phyloP scores from a whole-genome alignment of 2,329 filamentous ascomycete species.

The Rutstroemia sp. region DNA sequence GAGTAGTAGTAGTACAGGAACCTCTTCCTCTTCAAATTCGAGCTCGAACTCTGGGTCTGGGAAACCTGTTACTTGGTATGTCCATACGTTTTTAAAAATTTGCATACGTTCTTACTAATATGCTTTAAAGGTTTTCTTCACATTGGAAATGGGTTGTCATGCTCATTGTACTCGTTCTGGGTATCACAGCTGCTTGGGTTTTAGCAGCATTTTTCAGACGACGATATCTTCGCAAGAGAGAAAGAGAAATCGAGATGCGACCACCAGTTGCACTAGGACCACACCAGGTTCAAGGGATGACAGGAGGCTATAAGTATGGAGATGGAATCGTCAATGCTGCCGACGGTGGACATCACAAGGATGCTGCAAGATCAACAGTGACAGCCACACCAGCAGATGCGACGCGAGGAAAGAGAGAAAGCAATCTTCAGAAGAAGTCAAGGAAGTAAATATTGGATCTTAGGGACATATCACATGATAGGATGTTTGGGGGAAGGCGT shows the following conservation, averaged over 20 bases:
- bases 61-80: slow-evolving; percentile 12
- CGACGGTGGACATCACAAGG: slow-evolving; percentile 14
- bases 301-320: slow-evolving; percentile 20
- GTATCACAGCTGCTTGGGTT: slow-evolving; percentile 59
- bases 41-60: slow-evolving; percentile 11
- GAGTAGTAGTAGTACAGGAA: slow-evolving; percentile 12
- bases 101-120: background rate
- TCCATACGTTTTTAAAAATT: background rate
- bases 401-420: slow-evolving; percentile 13
- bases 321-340: slow-evolving; percentile 12
- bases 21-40: slow-evolving; percentile 7
- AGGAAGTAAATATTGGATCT: slow-evolving; percentile 6
- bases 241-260: slow-evolving; percentile 37
- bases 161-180: slow-evolving; percentile 66
- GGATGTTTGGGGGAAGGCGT: background rate
- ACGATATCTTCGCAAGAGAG: slow-evolving; percentile 64
- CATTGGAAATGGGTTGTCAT: slow-evolving; percentile 81
- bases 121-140: slow-evolving; percentile 47
- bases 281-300: slow-evolving; percentile 29
- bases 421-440: slow-evolving; percentile 16
- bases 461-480: background rate
- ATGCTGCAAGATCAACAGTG: slow-evolving; percentile 6
- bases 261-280: slow-evolving; percentile 32
- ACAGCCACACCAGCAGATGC: slow-evolving; percentile 12
- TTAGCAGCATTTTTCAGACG: slow-evolving; percentile 64